phyloP scores from a whole-genome alignment of 352 stramenopile genomes.

The Globisporangium uncinulatum region DNA sequence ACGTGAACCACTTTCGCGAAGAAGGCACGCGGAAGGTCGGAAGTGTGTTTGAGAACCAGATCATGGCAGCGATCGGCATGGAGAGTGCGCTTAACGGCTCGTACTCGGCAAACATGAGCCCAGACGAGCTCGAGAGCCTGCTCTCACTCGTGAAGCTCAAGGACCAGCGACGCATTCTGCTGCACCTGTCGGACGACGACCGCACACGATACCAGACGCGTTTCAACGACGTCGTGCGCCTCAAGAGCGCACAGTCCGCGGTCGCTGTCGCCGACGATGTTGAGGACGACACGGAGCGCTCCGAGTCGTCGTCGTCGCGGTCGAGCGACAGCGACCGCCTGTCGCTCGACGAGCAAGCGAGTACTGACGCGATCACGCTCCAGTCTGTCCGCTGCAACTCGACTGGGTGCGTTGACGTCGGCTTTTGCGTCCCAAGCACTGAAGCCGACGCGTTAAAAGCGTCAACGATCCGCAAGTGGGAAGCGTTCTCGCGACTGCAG shows the following conservation, averaged over 20 bases:
- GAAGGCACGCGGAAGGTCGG: slow-evolving; percentile 15
- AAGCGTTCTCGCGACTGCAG: not conserved
- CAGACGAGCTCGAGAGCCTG: slow-evolving; percentile 8
- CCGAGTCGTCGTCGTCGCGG: not conserved
- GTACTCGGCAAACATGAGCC: slow-evolving; percentile 6
- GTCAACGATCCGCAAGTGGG: not conserved
- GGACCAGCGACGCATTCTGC: slow-evolving; percentile 21
- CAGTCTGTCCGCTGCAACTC: not conserved
- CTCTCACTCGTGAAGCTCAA: slow-evolving; percentile 11
- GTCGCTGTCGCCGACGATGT: not conserved
- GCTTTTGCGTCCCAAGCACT: not conserved
- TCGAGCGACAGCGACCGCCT: not conserved
- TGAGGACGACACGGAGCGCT: not conserved
- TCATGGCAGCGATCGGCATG: slow-evolving; percentile 25
- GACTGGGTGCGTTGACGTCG: slow-evolving; percentile 1
- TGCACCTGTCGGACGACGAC: slow-evolving; percentile 36
- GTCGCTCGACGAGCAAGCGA: not conserved
- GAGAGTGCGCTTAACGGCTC: slow-evolving; percentile 12
- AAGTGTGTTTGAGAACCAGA: slow-evolving; percentile 34
- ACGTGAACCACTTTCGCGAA: slow-evolving; percentile 24
- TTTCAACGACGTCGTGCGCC: slow-evolving; percentile 33
- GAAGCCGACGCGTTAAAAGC: not conserved
- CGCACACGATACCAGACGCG: slow-evolving; percentile 24
- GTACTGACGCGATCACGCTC: not conserved
- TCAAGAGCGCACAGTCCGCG: not conserved